phyloP scores from a whole-genome alignment of 352 stramenopile genomes.

The Globisporangium barbulae region DNA sequence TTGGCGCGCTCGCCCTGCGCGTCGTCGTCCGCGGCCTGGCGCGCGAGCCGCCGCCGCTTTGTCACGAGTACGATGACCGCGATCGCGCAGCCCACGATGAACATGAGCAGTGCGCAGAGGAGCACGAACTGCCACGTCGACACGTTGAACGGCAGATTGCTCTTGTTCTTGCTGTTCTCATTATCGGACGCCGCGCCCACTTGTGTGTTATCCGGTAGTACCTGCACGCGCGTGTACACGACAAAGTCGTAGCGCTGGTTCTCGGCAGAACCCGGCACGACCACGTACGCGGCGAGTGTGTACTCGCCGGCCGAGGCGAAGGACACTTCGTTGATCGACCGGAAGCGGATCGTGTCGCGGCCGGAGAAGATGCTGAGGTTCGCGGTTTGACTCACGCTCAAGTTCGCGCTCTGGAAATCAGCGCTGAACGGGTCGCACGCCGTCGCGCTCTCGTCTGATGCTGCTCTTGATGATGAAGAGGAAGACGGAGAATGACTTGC shows the following conservation, averaged over 20 bases:
- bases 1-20: slow-evolving; percentile 1
- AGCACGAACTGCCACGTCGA: slow-evolving; percentile 26
- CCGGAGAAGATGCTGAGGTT: slow-evolving; percentile 13
- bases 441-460: neutral
- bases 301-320: slow-evolving; percentile 26
- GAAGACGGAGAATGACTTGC: neutral
- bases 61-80: slow-evolving; percentile 17
- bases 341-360: slow-evolving; percentile 16
- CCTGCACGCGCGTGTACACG: slow-evolving; percentile 18
- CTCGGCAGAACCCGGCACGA: slow-evolving; percentile 17
- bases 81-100: slow-evolving; percentile 23
- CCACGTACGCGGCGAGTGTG: slow-evolving; percentile 31
- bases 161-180: neutral
- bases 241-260: slow-evolving; percentile 33
- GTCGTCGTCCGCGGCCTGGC: slow-evolving; percentile 5
- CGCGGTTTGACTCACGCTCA: slow-evolving; percentile 22
- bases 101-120: slow-evolving; percentile 19
- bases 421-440: slow-evolving; percentile 24
- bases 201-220: slow-evolving; percentile 4
- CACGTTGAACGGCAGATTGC: slow-evolving; percentile 9
- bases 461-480: neutral
- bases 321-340: slow-evolving; percentile 22
- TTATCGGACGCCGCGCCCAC: neutral
- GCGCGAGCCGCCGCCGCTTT: slow-evolving; percentile 11
- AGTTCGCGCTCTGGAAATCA: slow-evolving; percentile 18